Conservation (phyloP, 169 alveolate species). For the Hepatocystis sp. region DNA sequence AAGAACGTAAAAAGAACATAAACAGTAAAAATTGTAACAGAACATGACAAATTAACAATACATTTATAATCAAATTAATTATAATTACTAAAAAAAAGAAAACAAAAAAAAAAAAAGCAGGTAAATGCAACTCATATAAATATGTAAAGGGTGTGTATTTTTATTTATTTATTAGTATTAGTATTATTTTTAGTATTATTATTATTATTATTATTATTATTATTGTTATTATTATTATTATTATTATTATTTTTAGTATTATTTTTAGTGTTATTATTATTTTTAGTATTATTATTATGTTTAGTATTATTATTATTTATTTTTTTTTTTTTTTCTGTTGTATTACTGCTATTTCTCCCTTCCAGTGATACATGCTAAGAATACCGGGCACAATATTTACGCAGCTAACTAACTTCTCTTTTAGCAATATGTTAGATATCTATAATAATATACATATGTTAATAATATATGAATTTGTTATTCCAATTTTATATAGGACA, state of each 20-base stretch:
- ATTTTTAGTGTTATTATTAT: too few relatives aligned
- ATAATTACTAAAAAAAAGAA: too few relatives aligned
- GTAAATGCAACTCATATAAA: too few relatives aligned
- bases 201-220: too few relatives aligned
- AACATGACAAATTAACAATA: too few relatives aligned
- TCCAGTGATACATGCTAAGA: slow-evolving; percentile 67
- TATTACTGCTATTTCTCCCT: slow-evolving; percentile 72
- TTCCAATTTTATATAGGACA: not conserved
- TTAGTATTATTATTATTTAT: not conserved
- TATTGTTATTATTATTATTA: too few relatives aligned
- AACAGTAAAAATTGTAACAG: not conserved
- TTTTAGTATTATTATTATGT: not conserved
- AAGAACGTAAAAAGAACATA: not conserved
- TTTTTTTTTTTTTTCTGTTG: slow-evolving; percentile 1
- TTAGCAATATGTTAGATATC: slow-evolving; percentile 49
- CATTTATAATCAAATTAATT: too few relatives aligned
- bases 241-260: too few relatives aligned
- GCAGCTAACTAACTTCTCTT: slow-evolving; percentile 57
- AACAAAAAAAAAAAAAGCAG: too few relatives aligned
- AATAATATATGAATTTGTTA: not conserved
- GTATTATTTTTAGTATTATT: too few relatives aligned
- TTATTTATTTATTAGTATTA: too few relatives aligned
- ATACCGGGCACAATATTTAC: slow-evolving; percentile 58
- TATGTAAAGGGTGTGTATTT: too few relatives aligned
- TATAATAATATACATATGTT: not conserved